Percentiles rank a stretch among this genome's conserved stretches.
Evolutionary conservation across 306 rosid species (phyloP).

Genomic region (Quercus parvula): DNA sequence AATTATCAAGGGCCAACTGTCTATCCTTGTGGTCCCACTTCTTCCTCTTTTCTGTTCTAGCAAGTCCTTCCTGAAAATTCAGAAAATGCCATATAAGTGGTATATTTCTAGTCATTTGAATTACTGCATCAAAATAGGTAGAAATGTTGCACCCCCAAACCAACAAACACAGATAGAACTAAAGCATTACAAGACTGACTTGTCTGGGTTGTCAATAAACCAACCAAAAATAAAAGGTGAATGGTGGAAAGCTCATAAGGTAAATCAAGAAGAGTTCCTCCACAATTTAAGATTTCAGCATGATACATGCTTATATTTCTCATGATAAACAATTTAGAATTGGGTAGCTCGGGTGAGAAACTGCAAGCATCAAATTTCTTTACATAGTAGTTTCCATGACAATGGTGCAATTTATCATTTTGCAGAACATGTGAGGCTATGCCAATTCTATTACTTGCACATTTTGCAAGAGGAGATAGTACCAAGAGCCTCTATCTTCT

Average conservation of each 20-base stretch:
- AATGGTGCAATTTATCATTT: background rate
- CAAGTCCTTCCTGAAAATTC: slow-evolving; percentile 85
- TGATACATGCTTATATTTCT: background rate
- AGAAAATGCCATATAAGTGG: background rate
- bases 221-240: background rate
- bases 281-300: background rate
- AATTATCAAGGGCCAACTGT: slow-evolving; percentile 57
- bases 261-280: background rate
- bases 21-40: slow-evolving; percentile 76
- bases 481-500: background rate
- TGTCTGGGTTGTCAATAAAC: background rate
- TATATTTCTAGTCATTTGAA: background rate
- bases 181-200: background rate
- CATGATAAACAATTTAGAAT: background rate
- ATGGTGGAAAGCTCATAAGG: background rate
- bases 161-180: background rate
- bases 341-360: background rate
- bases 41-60: slow-evolving; percentile 68
- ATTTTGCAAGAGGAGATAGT: background rate
- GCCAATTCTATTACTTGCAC: background rate
- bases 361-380: background rate
- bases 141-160: background rate
- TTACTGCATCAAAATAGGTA: background rate
- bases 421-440: background rate
- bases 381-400: background rate